Percentiles rank a stretch among this genome's conserved stretches.
phyloP scores from a whole-genome alignment of 2,329 filamentous ascomycete species.

The Calcarisporium arbuscula region DNA sequence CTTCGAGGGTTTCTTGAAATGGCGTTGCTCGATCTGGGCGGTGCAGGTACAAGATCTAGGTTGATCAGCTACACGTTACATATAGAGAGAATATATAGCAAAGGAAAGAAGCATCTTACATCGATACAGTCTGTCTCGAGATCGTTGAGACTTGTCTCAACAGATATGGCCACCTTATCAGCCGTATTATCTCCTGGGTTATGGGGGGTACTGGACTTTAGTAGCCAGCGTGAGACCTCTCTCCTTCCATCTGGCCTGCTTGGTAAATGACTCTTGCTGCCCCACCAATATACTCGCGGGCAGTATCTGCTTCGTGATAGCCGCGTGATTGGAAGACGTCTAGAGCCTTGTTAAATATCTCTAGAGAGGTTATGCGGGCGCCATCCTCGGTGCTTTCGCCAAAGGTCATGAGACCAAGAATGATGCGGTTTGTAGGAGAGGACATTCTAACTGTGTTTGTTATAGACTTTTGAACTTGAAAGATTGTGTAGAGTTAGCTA shows the following conservation, averaged over 20 bases:
- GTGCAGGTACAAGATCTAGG: constrained; percentile 7
- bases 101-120: too few relatives aligned
- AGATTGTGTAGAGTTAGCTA: too few relatives aligned
- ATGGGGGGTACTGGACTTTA: constrained; percentile 4
- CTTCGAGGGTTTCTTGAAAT: constrained; percentile 4
- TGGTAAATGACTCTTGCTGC: constrained; percentile 6
- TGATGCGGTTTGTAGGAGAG: constrained; percentile 3
- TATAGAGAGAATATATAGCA: too few relatives aligned
- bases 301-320: constrained; percentile 6
- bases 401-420: constrained; percentile 8
- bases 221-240: constrained; percentile 5
- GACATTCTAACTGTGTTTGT: constrained; percentile 1
- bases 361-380: constrained; percentile 6
- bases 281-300: constrained; percentile 4
- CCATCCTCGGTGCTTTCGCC: constrained; percentile 1
- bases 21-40: constrained; percentile 5
- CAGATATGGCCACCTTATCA: constrained; percentile 38
- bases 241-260: constrained; percentile 7
- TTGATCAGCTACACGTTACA: not conserved
- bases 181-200: constrained; percentile 1
- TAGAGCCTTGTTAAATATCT: constrained; percentile 1
- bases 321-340: constrained; percentile 3
- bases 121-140: too few relatives aligned
- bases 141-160: constrained; percentile 50
- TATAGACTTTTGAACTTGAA: too few relatives aligned